phyloP scores from a whole-genome alignment of 768 basidiomycete genomes.

The Mycena latifolia region DNA sequence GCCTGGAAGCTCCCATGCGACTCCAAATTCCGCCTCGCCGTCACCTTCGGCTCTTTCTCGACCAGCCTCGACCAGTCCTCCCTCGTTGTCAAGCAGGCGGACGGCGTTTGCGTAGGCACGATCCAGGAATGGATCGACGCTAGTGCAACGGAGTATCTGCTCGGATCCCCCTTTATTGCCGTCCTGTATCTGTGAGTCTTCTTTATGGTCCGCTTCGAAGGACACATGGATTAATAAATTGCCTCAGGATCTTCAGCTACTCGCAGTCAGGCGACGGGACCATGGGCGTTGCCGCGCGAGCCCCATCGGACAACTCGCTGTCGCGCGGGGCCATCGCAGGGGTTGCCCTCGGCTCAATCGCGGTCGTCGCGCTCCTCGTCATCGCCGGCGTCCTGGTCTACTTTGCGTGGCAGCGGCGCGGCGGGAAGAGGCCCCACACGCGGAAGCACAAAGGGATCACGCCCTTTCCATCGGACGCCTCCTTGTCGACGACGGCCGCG shows the following conservation, averaged over 20 bases:
- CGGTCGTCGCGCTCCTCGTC: constrained; percentile 35
- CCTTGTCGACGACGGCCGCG: neutral
- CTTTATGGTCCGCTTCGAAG: too few species aligned
- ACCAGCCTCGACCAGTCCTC: constrained; percentile 37
- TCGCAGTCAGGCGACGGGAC: constrained; percentile 28
- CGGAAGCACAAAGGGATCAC: constrained; percentile 28
- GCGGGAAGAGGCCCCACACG: neutral
- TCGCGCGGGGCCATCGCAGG: constrained; percentile 34
- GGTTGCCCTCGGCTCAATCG: constrained; percentile 28
- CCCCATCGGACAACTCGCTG: constrained; percentile 16
- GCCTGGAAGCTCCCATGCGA: constrained; percentile 40
- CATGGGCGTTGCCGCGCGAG: constrained; percentile 36
- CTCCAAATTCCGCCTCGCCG: constrained; percentile 34
- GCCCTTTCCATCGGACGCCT: constrained; percentile 14
- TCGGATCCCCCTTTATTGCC: constrained; percentile 41
- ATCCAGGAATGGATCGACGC: constrained; percentile 40
- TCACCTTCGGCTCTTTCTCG: constrained; percentile 36
- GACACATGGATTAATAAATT: too few species aligned
- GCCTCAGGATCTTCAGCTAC: constrained; percentile 36
- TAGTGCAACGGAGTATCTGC: constrained; percentile 31
- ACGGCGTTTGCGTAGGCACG: constrained; percentile 36
- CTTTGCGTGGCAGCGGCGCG: constrained; percentile 7
- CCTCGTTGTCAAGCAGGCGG: constrained; percentile 35
- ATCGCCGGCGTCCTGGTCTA: constrained; percentile 34
- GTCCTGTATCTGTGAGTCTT: constrained; percentile 40